Percentiles rank a stretch among this genome's conserved stretches.
These are phyloP conservation scores for Globisporangium irregulare DNA, from an alignment of 352 stramenopile genomes.

Conservation along the genomic window DNA sequence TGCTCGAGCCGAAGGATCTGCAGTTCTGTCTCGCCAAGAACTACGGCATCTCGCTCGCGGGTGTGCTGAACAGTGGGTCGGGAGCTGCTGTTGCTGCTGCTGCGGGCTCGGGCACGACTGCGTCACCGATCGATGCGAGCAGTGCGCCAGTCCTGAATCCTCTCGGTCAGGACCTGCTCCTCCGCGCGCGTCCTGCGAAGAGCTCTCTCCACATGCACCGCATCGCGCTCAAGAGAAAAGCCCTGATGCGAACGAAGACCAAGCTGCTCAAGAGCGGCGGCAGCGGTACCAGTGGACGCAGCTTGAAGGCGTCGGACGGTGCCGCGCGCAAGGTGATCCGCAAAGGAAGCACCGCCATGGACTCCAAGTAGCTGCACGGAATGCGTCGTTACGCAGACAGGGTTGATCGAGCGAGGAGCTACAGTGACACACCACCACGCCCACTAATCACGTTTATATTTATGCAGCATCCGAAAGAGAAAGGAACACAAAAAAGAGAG, in stretches of 20 bases:
- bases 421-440: neutral
- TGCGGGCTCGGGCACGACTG: neutral
- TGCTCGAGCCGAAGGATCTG: constrained; percentile 67
- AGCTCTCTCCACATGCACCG: constrained; percentile 85
- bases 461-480: neutral
- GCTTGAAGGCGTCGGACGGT: constrained; percentile 34
- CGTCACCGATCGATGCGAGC: neutral
- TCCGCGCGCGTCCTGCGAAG: constrained; percentile 57
- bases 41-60: constrained; percentile 79
- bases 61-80: constrained; percentile 31
- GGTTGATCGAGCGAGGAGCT: neutral
- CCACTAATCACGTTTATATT: neutral
- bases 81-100: neutral
- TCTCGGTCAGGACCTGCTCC: constrained; percentile 51
- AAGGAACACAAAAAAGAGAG: neutral
- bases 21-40: constrained; percentile 85
- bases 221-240: constrained; percentile 74
- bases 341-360: constrained; percentile 37
- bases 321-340: constrained; percentile 43
- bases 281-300: constrained; percentile 21
- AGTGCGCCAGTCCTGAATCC: constrained; percentile 35
- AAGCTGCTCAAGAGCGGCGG: constrained; percentile 46
- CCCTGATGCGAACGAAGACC: constrained; percentile 46
- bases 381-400: neutral
- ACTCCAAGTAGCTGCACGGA: constrained; percentile 26